phyloP scores from a whole-genome alignment of 2,329 filamentous ascomycete genomes.

The Coniochaeta sp. region DNA sequence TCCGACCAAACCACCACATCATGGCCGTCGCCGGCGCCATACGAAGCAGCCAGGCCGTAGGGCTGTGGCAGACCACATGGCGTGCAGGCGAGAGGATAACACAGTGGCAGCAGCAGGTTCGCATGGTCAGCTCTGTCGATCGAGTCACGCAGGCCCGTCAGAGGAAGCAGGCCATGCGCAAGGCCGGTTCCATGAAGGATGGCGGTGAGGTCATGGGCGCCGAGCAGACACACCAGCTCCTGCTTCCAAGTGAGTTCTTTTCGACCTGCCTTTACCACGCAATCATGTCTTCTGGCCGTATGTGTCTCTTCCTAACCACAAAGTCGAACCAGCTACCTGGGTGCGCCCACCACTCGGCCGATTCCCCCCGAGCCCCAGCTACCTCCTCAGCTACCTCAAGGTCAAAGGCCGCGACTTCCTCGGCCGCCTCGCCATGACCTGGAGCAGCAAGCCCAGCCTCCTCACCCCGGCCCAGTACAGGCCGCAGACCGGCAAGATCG shows the following conservation, averaged over 20 bases:
- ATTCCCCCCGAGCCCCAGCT: conserved; percentile 7
- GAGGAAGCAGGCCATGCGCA: neutral
- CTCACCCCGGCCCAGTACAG: conserved; percentile 35
- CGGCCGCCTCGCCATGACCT: conserved; percentile 29
- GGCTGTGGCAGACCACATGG: neutral
- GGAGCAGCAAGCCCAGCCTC: conserved; percentile 36
- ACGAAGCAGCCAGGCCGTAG: neutral
- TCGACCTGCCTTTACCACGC: no score
- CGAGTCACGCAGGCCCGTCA: neutral
- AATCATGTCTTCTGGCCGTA: neutral
- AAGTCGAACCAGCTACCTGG: conserved; percentile 17
- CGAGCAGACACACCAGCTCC: neutral
- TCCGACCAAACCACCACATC: neutral
- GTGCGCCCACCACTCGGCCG: conserved; percentile 31
- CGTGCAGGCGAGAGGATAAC: neutral
- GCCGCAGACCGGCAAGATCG: conserved; percentile 30
- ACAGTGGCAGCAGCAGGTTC: neutral
- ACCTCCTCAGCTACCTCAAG: conserved; percentile 20
- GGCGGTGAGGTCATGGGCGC: neutral
- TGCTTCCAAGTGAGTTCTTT: neutral
- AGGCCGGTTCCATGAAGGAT: neutral
- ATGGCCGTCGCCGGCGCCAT: neutral
- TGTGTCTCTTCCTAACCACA: neutral
- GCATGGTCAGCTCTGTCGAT: neutral
- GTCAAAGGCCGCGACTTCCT: conserved; percentile 27